Evolutionary conservation across 2,329 filamentous ascomycete species (phyloP).

Genomic region (Penicillium palitans): DNA sequence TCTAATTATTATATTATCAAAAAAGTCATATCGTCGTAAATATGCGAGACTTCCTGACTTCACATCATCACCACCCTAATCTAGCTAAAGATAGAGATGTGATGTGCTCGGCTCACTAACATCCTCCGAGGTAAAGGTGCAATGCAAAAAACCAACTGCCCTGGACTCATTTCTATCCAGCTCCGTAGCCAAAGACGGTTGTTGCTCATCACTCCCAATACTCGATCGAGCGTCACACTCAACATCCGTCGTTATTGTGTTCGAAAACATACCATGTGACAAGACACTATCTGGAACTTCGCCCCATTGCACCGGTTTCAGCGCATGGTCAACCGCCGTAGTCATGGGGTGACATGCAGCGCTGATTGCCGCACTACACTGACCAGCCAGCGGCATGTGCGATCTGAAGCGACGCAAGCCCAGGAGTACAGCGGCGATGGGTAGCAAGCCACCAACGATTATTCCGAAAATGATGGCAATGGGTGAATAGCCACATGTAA

Average conservation of each 20-base stretch:
- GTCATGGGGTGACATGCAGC: slow-evolving; percentile 1
- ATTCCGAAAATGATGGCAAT: background rate
- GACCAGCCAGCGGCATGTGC: background rate
- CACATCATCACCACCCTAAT: background rate
- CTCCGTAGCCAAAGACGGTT: background rate
- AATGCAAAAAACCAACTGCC: background rate
- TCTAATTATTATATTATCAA: background rate
- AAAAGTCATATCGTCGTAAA: background rate
- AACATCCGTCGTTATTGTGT: background rate
- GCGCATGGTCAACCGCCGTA: background rate
- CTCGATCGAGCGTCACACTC: background rate
- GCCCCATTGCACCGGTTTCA: background rate
- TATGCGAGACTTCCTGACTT: background rate
- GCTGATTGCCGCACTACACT: background rate
- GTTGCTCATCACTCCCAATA: background rate
- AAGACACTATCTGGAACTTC: background rate
- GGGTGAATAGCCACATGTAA: slow-evolving; percentile 1
- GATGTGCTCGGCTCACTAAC: background rate
- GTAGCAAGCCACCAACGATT: background rate
- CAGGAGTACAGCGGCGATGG: background rate
- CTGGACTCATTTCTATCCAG: background rate
- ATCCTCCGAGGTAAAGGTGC: background rate
- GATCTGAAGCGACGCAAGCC: background rate
- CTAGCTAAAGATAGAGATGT: background rate
- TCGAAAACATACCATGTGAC: background rate